Conservation (phyloP, 2,329 filamentous ascomycete genomes). For the Tolypocladium sp. region DNA sequence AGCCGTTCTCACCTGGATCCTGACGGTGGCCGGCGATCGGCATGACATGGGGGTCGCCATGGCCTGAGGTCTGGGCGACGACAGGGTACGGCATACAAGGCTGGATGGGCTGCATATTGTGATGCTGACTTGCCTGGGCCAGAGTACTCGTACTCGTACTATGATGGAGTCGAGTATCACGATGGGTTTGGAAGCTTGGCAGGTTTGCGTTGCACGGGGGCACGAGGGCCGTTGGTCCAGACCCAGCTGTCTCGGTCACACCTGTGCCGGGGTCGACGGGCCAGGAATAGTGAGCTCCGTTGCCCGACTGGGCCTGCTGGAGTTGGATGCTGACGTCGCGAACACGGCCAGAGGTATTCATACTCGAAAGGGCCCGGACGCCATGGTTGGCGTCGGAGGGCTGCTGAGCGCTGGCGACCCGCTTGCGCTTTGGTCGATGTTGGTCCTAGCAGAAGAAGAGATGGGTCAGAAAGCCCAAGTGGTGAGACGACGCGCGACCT, state of each 20-base stretch:
- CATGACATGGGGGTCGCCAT: slow-evolving; percentile 1
- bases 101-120: neutral
- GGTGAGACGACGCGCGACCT: neutral
- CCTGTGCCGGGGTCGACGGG: slow-evolving; percentile 1
- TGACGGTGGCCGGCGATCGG: slow-evolving; percentile 1
- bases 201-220: neutral
- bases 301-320: neutral
- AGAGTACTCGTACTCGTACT: neutral
- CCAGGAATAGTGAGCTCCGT: neutral
- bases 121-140: neutral
- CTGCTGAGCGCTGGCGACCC: neutral
- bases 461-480: neutral
- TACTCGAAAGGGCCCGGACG: neutral
- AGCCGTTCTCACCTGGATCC: neutral
- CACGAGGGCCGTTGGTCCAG: neutral
- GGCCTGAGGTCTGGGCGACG: slow-evolving; percentile 1
- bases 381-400: neutral
- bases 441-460: neutral
- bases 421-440: neutral
- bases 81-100: neutral
- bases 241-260: slow-evolving; percentile 1
- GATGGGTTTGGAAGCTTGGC: neutral
- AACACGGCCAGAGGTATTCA: neutral
- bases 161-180: slow-evolving; percentile 2
- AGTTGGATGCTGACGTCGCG: neutral